Evolutionary conservation across 179 eudicot genomes (phyloP).

Genomic region (Beta macrorhiza): DNA sequence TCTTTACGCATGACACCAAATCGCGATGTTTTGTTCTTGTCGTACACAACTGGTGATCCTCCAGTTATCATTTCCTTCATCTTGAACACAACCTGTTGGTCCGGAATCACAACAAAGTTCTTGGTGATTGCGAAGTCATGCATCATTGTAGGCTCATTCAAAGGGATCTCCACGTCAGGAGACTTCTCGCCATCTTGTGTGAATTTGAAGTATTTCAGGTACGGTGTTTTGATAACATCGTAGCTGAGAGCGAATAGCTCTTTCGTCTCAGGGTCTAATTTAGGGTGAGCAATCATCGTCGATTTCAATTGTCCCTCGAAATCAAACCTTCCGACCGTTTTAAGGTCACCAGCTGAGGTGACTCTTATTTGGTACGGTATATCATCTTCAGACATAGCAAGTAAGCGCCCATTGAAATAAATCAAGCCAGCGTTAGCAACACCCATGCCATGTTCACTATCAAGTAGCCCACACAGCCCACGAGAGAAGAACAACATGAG

Average conservation of each 20-base stretch:
- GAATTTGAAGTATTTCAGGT: constrained; percentile 57
- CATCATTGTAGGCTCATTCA: constrained; percentile 31
- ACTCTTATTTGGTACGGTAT: constrained; percentile 61
- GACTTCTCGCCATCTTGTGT: constrained; percentile 24
- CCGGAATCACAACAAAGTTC: constrained; percentile 27
- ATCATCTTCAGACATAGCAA: constrained; percentile 85
- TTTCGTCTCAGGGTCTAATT: constrained; percentile 56
- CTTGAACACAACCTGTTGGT: constrained; percentile 34
- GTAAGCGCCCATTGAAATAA: constrained; percentile 39
- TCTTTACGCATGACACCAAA: constrained; percentile 27
- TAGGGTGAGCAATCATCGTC: constrained; percentile 80
- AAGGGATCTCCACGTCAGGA: constrained; percentile 18
- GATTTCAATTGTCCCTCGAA: constrained; percentile 49
- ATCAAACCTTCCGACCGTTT: constrained; percentile 49
- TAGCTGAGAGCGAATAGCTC: constrained; percentile 66
- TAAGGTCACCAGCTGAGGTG: constrained; percentile 55
- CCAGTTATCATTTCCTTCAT: constrained; percentile 31
- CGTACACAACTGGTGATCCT: constrained; percentile 32
- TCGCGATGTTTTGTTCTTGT: constrained; percentile 28
- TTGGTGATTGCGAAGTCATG: constrained; percentile 30
- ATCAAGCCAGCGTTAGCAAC: constrained; percentile 18
- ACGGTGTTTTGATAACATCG: constrained; percentile 59
- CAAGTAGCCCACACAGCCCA: background rate
- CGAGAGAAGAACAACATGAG: constrained; percentile 8
- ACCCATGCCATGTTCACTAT: constrained; percentile 12